Base-by-base conservation (phyloP, 1,284 basidiomycete species). In the Schizophyllum amplum region DNA sequence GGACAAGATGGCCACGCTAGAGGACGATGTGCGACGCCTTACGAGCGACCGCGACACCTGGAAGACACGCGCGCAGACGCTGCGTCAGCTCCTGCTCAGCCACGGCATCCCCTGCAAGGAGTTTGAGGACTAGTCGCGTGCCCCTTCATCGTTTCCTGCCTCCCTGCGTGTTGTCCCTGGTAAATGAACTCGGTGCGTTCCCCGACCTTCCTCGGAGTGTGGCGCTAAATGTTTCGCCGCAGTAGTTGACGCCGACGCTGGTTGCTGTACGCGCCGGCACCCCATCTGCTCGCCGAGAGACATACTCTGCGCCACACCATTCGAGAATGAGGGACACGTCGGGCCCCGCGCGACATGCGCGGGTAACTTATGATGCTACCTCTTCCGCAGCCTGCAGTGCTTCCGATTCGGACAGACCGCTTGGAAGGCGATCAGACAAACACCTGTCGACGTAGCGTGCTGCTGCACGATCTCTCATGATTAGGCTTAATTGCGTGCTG, bases 1-100 rank as follows among this genome's bases (percentile, higher is more conserved):
- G 52, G 82, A 87, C 67, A 83, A 88, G 67, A 82, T 89, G 57
- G 64, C 66, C 53, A 74, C 78, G 63, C 68, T 87, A 55, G 81
- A 86, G 71, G 69, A 74, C 17, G 69, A 65, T 17, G 65, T 83
- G 51, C 78, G 79, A 52, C 70, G 64, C 46, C 68, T 76, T 64
- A 75, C 72, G 61, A 67, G 65, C 62, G 81, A 82, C 66, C 72
- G 75, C 65, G 80, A 83, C 67, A 64, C 73, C 66, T 83, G 80
- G 80, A 77, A 72, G 66, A 70, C 73, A 54, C 72, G 76, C 24
- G 75, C 79, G 13, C 60, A 76, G 63, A 76, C 73, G 25, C 71
- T 68, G 25, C 71, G 75, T 64, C 76, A 77, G 22, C 68, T 79
- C 51, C 72, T 81, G n/a, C 71, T 70, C 56, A 77, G 73, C 58